Percentiles rank a stretch among this genome's conserved stretches.
Conservation (phyloP, 768 basidiomycete genomes). For the Phanerochaete sordida region DNA sequence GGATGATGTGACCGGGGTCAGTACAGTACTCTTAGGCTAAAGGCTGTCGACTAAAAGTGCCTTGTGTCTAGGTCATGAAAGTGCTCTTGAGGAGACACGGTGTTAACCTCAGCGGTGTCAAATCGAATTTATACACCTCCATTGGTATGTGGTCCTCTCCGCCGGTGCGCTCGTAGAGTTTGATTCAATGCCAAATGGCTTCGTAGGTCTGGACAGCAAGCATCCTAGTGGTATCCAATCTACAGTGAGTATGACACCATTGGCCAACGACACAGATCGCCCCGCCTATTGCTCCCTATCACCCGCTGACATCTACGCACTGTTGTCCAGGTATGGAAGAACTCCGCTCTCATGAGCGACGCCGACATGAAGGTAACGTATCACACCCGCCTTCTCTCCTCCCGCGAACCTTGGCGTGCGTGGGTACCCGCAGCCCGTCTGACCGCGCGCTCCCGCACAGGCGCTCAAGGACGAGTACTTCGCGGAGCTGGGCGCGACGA, state of each 20-base stretch:
- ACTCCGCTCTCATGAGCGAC: slow-evolving; percentile 52
- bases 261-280: background rate
- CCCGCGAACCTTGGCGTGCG: background rate
- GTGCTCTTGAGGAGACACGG: slow-evolving; percentile 65
- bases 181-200: background rate
- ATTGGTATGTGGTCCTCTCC: slow-evolving; percentile 40
- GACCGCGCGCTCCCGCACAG: slow-evolving; percentile 30
- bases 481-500: slow-evolving; percentile 37
- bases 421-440: background rate
- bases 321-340: slow-evolving; percentile 62
- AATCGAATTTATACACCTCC: slow-evolving; percentile 64
- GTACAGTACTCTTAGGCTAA: slow-evolving; percentile 1
- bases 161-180: background rate
- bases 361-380: slow-evolving; percentile 56
- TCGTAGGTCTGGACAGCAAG: slow-evolving; percentile 69
- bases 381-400: background rate
- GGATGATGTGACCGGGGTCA: slow-evolving; percentile 50
- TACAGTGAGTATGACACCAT: slow-evolving; percentile 41
- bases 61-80: slow-evolving; percentile 55
- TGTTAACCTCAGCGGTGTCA: slow-evolving; percentile 61
- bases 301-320: background rate
- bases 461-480: slow-evolving; percentile 62
- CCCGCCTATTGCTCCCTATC: background rate
- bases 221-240: slow-evolving; percentile 70
- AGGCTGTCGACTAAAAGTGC: background rate